A percentile compares a stretch with the other conserved stretches of the same genome.
Evolutionary conservation across 2,329 filamentous ascomycete genomes (phyloP).

Genomic region (Colletotrichum tofieldiae): DNA sequence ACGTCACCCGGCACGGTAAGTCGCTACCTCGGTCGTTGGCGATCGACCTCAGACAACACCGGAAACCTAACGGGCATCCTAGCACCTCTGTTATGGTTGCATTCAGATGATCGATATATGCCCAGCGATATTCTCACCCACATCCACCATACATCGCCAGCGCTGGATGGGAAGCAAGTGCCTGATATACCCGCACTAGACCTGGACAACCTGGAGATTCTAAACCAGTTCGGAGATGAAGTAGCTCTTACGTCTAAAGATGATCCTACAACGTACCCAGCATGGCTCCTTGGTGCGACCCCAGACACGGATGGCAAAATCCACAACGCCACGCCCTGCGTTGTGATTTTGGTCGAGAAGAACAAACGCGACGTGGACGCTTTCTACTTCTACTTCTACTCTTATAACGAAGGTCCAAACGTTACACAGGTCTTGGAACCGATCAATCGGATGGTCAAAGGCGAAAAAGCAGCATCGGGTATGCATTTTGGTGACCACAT

Average conservation of each 20-base stretch:
- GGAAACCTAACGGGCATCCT: not conserved
- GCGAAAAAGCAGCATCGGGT: conserved; percentile 34
- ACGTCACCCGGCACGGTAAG: conserved; percentile 51
- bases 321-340: conserved; percentile 49
- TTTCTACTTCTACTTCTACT: conserved; percentile 56
- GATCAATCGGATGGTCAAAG: conserved; percentile 46
- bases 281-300: conserved; percentile 49
- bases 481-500: conserved; percentile 52
- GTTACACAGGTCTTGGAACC: conserved; percentile 52
- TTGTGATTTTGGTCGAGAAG: conserved; percentile 51
- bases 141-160: conserved; percentile 49
- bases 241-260: conserved; percentile 50
- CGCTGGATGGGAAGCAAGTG: conserved; percentile 42
- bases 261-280: conserved; percentile 47
- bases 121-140: conserved; percentile 51
- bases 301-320: conserved; percentile 46
- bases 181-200: conserved; percentile 44
- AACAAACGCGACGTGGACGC: conserved; percentile 49
- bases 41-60: not conserved
- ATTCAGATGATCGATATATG: conserved; percentile 51
- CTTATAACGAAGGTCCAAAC: conserved; percentile 52
- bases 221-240: conserved; percentile 45
- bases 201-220: conserved; percentile 49
- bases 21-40: not conserved
- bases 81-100: conserved; percentile 53